Percentiles rank a stretch among this genome's conserved stretches.
Evolutionary conservation across 768 basidiomycete species (phyloP).

Genomic region (Boletus subcaerulescens): DNA sequence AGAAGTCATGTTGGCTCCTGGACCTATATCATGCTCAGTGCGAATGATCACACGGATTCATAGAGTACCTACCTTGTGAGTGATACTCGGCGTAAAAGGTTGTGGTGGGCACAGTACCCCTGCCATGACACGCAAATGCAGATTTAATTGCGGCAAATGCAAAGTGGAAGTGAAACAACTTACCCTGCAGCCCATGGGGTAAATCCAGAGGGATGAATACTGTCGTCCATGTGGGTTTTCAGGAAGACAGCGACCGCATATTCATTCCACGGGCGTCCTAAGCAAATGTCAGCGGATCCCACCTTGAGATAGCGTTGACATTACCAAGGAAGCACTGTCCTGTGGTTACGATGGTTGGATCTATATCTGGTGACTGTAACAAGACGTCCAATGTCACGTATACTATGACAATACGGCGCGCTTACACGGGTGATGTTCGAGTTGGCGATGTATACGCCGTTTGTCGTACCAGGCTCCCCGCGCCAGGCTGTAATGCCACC

Average conservation of each 20-base stretch:
- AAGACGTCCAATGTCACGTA: background rate
- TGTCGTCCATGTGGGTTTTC: slow-evolving; percentile 56
- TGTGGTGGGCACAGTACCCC: slow-evolving; percentile 48
- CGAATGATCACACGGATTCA: background rate
- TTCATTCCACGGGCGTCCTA: slow-evolving; percentile 60
- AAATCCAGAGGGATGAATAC: slow-evolving; percentile 50
- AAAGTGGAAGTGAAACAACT: background rate
- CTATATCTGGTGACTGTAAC: slow-evolving; percentile 56
- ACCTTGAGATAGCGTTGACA: background rate
- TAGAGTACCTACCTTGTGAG: slow-evolving; percentile 41
- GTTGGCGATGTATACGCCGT: slow-evolving; percentile 54
- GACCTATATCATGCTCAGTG: slow-evolving; percentile 35
- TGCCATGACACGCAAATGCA: slow-evolving; percentile 30
- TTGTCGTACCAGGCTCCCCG: slow-evolving; percentile 40
- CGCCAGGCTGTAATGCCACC: slow-evolving; percentile 67
- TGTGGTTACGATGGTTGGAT: slow-evolving; percentile 42
- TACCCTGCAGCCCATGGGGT: slow-evolving; percentile 38
- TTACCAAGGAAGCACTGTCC: slow-evolving; percentile 51
- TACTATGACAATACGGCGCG: background rate
- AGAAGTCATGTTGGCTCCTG: slow-evolving; percentile 47
- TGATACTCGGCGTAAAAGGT: slow-evolving; percentile 58
- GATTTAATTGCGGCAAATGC: background rate
- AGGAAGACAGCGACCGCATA: slow-evolving; percentile 53
- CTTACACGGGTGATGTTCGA: slow-evolving; percentile 56
- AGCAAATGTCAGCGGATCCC: background rate